Evolutionary conservation across 2,329 filamentous ascomycete species (phyloP), one percentile per base, ranked within the genome.

Genomic region (Ciborinia camelliae): DNA sequence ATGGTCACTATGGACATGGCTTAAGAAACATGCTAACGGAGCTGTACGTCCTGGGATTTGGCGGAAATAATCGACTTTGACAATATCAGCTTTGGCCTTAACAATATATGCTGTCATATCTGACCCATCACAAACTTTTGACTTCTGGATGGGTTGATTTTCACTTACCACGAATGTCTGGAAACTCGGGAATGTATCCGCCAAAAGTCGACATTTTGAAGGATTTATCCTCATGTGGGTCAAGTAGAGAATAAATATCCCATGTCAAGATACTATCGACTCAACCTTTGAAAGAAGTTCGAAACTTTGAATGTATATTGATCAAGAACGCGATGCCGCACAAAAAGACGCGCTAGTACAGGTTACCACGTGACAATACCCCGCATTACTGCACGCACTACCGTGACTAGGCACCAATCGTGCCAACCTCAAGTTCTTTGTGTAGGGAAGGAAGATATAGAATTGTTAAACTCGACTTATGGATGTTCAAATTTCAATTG

Each of bases 1-100:
- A 76, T 97, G 94, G 72, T 97, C 93, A 68, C 90, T 96, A 74
- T 97, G 94, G 2, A 96, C 87, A 82, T 98, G 94, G 76, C 90
- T 96, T 32, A 98, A 81, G 74, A 98, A 97, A 75, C 90, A 95
- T 20, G 90, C 92, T 63, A 95, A 77, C 0, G 92, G 90, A 4
- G 89, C 83, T 20, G 77, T 82, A 20, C 77, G 77, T 7, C 79
- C 79, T 4, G 80, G 77, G 54, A 81, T 80, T 20, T 77, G 79
- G 30, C 90, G 85, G 72, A 97, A 97, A 78, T 88, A 92, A 77
- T 97, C 93, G 69, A 97, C 88, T 90, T 64, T 12, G 20, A 30
- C 8, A 37, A 7, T 8, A 66, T 67, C 26, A 69, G 62, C 45
- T 37, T 32, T 37, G 20, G 7, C 35, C 14, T 58, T 28, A 48